These are phyloP conservation scores for Fusarium sp. DNA, from an alignment of 2,329 filamentous ascomycete genomes.

Conservation along the genomic window DNA sequence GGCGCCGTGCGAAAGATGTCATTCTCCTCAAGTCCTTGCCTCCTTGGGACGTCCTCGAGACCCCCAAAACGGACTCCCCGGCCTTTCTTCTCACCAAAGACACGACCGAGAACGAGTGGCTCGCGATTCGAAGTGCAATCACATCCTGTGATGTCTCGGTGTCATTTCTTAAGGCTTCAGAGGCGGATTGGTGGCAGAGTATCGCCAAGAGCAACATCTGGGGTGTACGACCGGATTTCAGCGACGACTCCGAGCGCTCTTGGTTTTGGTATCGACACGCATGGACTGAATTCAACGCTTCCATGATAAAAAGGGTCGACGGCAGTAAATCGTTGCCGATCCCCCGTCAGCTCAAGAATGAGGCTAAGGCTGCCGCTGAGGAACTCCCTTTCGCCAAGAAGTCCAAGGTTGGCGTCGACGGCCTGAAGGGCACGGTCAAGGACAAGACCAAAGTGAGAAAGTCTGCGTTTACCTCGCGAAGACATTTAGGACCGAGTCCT, in stretches of 20 bases:
- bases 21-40: constrained; percentile 33
- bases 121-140: constrained; percentile 37
- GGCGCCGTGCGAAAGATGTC: background rate
- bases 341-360: background rate
- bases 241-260: background rate
- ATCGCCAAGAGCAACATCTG: constrained; percentile 37
- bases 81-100: constrained; percentile 31
- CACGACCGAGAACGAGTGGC: constrained; percentile 40
- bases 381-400: background rate
- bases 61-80: constrained; percentile 9
- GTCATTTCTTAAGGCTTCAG: constrained; percentile 4
- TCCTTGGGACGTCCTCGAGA: background rate
- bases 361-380: background rate
- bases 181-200: constrained; percentile 30
- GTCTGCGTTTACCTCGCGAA: background rate
- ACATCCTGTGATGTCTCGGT: constrained; percentile 18
- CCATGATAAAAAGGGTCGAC: background rate
- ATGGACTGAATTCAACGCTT: background rate
- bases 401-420: background rate
- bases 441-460: background rate
- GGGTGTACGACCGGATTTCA: constrained; percentile 24
- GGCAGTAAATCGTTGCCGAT: background rate
- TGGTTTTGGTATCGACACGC: background rate
- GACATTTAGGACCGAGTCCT: background rate
- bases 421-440: background rate